phyloP scores from a whole-genome alignment of 129 eudicot genomes.

The Smallanthus sonchifolius region DNA sequence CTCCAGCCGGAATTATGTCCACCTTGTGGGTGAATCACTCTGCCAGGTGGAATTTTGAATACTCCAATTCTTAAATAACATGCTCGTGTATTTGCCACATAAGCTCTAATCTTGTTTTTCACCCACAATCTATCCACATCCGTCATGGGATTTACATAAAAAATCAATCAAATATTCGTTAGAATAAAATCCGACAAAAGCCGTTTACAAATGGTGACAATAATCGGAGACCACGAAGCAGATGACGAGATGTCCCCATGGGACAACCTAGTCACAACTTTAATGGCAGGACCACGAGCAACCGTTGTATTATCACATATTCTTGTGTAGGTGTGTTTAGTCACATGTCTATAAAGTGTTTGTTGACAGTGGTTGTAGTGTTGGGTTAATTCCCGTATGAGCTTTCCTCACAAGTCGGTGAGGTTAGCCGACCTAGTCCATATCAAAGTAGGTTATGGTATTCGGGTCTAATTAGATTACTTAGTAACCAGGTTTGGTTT shows the following conservation, averaged over 20 bases:
- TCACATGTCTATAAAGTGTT: conserved; percentile 80
- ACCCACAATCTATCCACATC: conserved; percentile 60
- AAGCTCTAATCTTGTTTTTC: conserved; percentile 70
- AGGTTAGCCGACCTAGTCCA: too few relatives aligned
- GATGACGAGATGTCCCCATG: conserved; percentile 89
- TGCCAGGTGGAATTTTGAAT: conserved; percentile 93
- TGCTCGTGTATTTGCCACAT: conserved; percentile 54
- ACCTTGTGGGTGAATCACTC: conserved; percentile 91
- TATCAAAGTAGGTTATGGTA: too few relatives aligned
- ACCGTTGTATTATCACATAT: conserved; percentile 21
- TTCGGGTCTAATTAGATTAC: too few relatives aligned
- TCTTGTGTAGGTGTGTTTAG: conserved; percentile 73
- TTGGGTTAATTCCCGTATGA: too few relatives aligned
- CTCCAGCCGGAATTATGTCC: too few relatives aligned
- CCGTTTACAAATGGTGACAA: conserved; percentile 82
- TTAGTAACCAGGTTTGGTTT: too few relatives aligned
- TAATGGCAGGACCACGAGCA: conserved; percentile 36
- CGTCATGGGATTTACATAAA: conserved; percentile 63
- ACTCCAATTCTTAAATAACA: conserved; percentile 72
- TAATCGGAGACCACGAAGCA: conserved; percentile 71
- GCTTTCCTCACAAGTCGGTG: too few relatives aligned
- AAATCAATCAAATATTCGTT: conserved; percentile 58
- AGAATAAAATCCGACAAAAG: conserved; percentile 86
- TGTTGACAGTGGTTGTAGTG: conserved; percentile 79
- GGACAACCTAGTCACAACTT: conserved; percentile 43